Evolutionary conservation across 306 rosid species (phyloP), one percentile per base, ranked within the genome.

Genomic region (Coriaria nepalensis): DNA sequence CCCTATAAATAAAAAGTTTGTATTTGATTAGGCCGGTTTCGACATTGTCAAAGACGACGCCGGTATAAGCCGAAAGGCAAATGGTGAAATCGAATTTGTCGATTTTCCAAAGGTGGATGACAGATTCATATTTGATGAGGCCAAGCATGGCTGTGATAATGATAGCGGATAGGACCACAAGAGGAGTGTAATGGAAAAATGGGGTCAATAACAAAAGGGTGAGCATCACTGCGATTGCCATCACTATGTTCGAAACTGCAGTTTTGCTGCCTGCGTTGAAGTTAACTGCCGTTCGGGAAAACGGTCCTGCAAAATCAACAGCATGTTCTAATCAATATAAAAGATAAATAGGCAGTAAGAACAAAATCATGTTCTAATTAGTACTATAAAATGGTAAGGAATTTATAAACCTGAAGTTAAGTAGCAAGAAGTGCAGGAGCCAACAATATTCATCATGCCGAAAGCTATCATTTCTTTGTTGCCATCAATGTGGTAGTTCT

Each of bases 391-490:
- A 1, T 20, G 29, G 1, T 20, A 20, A 20, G 1, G 29, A 20
- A 20, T 20, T 3, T 20, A 20, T 20, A 20, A 20, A 73, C 79
- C 79, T 6, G 69, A 60, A 6, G 79, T 68, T 38, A 73, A 58
- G 69, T 68, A 65, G 72, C 79, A 73, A 53, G 79, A 73, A 61
- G 69, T 53, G 42, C 68, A 73, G 37, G 79, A 73, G 57, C 79
- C 79, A n/a, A 59, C 66, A 36, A 73, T 61, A 60, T 73, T 73
- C 79, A 73, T 73, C 64, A 65, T 48, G 14, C 79, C 79, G 50
- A 73, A 73, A 52, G 79, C 79, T 37, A 73, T 61, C 79, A 73
- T 73, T 55, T 73, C 75, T 52, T 69, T 73, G 64, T 73, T 73
- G 13, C 79, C 79, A 45, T 73, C 72, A 54, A 61, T 73, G 48